A percentile compares a stretch with the other conserved stretches of the same genome.
Evolutionary conservation across 2,329 filamentous ascomycete species (phyloP).

Genomic region (Fusarium gaditjirri): DNA sequence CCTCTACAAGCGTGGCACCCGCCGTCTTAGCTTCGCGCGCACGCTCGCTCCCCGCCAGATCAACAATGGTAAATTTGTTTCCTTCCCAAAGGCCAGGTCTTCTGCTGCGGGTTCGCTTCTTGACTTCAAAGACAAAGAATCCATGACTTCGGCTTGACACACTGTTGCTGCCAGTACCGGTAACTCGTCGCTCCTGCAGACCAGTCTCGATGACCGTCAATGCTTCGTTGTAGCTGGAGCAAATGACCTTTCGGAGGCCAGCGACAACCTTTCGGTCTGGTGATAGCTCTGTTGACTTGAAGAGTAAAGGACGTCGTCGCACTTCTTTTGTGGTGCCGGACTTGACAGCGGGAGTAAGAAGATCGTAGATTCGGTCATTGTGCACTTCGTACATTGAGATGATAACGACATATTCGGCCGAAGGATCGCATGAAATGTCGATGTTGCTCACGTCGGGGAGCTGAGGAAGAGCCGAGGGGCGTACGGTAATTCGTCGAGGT

Average conservation of each 20-base stretch:
- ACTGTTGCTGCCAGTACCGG: constrained; percentile 92
- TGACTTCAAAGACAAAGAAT: constrained; percentile 95
- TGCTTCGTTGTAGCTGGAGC: constrained; percentile 83
- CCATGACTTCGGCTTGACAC: constrained; percentile 93
- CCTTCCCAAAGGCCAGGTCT: constrained; percentile 73
- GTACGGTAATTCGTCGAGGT: constrained; percentile 71
- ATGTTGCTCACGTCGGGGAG: constrained; percentile 79
- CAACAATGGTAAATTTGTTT: constrained; percentile 86
- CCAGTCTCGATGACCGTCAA: constrained; percentile 91
- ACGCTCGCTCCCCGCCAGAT: constrained; percentile 92
- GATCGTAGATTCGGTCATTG: constrained; percentile 96
- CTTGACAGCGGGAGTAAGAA: constrained; percentile 74
- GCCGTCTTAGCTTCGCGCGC: constrained; percentile 94
- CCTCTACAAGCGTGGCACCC: constrained; percentile 90
- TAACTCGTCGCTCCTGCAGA: constrained; percentile 84
- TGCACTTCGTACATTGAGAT: constrained; percentile 99
- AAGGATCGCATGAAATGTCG: constrained; percentile 66
- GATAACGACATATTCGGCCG: constrained; percentile 85
- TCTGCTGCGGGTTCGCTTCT: constrained; percentile 71
- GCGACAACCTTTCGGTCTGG: constrained; percentile 95
- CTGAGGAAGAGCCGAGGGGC: constrained; percentile 77
- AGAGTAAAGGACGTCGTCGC: constrained; percentile 83
- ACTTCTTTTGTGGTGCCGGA: constrained; percentile 73
- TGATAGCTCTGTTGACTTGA: constrained; percentile 90
- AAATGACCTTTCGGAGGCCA: constrained; percentile 89